Base-by-base conservation (phyloP, 768 basidiomycete genomes). In the Neoboletus brunneissimus region DNA sequence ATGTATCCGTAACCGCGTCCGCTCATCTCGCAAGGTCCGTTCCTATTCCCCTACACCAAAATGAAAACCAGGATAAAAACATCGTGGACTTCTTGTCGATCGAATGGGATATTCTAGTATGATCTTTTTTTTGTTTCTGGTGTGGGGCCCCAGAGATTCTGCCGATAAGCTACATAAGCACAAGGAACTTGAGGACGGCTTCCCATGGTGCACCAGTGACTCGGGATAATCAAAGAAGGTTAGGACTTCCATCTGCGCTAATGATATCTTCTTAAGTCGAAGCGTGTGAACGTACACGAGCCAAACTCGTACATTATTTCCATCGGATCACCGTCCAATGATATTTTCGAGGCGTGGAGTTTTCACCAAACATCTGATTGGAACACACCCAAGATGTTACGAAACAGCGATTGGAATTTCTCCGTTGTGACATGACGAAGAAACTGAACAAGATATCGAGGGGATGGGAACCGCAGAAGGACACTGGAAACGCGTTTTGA, bases 371-470 rank as follows among this genome's bases (percentile, higher is more conserved):
- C 9, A 1, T 37, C 4, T 25, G 18, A 20, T 35, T 11, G n/a
- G 12, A 27, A 25, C 3, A 20, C 10, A n/a, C 23, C 18, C 7
- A 7, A 45, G 3, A 16, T 16, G 4, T 20, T 5, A 22, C 31
- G 16, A 50, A 12, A 11, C 4, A 11, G 22, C 10, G 16, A 25
- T 16, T 38, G 38, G 25, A 34, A 42, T 42, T 54, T 37, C 46
- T 44, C 41, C 29, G n/a, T 45, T 1, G 20, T 41, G 47, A 55
- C 12, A 55, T 42, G 50, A 60, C 48, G 31, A 56, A 23, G 12
- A 40, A 40, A 43, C 16, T n/a, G 8, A 31, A 58, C 51, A 64
- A 45, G 16, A 40, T 37, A 48, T 51, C 43, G 40, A 54, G 31
- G 45, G 11, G 4, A 53, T 8, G 50, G 37, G 31, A 51, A 47